These are phyloP conservation scores for Pestalotiopsis sp. DNA, from an alignment of 2,329 filamentous ascomycete species.

Conservation along the genomic window DNA sequence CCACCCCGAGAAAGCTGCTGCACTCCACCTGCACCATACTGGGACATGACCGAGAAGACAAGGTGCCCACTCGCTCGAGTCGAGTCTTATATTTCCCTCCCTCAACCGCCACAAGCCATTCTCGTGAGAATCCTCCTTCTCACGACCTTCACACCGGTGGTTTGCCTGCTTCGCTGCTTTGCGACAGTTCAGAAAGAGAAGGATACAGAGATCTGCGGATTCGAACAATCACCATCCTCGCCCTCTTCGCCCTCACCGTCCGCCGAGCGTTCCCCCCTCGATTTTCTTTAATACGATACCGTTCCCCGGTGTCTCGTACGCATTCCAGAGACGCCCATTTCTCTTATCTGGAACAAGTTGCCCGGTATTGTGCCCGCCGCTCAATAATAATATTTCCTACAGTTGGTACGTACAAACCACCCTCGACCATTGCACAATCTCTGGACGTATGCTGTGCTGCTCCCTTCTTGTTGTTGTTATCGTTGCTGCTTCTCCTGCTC, in stretches of 20 bases:
- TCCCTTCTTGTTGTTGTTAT: neutral
- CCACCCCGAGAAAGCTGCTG: constrained; percentile 2
- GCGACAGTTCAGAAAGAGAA: neutral
- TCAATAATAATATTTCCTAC: constrained; percentile 1
- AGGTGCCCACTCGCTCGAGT: neutral
- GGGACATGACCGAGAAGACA: constrained; percentile 8
- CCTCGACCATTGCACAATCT: neutral
- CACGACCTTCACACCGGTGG: constrained; percentile 6
- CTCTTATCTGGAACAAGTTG: constrained; percentile 1
- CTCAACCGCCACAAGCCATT: constrained; percentile 8
- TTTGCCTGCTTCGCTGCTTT: neutral
- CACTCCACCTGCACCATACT: neutral
- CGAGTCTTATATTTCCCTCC: constrained; percentile 12
- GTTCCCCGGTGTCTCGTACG: neutral
- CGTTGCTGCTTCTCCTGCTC: neutral
- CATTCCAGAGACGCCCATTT: constrained; percentile 2
- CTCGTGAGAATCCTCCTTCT: constrained; percentile 8
- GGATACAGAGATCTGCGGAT: constrained; percentile 6
- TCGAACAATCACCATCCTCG: neutral
- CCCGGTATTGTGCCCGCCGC: neutral
- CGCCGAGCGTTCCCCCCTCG: neutral
- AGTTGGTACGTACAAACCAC: neutral
- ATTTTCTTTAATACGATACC: neutral
- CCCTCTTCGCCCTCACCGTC: neutral
- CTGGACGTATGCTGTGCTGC: neutral